phyloP scores from a whole-genome alignment of 1,284 basidiomycete species.

The Cutaneotrichosporon sp. region DNA sequence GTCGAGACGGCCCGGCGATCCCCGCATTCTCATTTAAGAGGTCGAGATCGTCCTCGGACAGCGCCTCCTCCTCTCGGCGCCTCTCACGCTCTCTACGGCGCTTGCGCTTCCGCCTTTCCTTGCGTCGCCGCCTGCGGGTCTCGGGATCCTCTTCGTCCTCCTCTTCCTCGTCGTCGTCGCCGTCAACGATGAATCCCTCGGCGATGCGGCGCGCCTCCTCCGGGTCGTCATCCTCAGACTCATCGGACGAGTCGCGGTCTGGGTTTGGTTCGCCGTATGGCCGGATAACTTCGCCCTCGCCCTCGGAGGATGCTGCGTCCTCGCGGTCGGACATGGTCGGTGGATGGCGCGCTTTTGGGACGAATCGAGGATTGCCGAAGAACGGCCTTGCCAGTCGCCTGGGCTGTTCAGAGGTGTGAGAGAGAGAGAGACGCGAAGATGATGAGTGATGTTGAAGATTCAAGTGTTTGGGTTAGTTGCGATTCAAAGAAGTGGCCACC shows the following conservation, averaged over 20 bases:
- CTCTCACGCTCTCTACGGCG: conserved; percentile 29
- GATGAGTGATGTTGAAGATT: neutral
- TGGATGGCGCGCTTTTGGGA: too few species aligned
- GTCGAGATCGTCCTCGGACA: conserved; percentile 83
- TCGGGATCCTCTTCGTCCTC: conserved; percentile 27
- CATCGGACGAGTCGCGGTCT: conserved; percentile 47
- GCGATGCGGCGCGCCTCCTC: conserved; percentile 45
- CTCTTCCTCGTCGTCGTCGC: conserved; percentile 47
- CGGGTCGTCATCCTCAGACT: conserved; percentile 47
- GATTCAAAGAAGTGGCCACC: too few species aligned
- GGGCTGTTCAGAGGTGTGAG: neutral
- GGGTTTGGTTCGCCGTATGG: conserved; percentile 39
- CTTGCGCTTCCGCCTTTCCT: conserved; percentile 38
- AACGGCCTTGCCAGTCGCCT: neutral
- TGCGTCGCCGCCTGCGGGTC: conserved; percentile 28
- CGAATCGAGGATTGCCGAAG: neutral
- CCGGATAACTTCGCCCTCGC: conserved; percentile 47
- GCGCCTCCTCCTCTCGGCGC: conserved; percentile 51
- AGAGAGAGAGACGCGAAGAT: neutral
- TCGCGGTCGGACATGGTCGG: conserved; percentile 35
- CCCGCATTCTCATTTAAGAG: conserved; percentile 94
- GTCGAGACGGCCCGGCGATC: conserved; percentile 47
- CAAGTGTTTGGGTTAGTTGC: neutral
- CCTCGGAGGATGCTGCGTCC: conserved; percentile 40
- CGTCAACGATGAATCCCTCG: conserved; percentile 49